A percentile compares a stretch with the other conserved stretches of the same genome.
Conservation (phyloP, 1,139 yeast species). For the Hyphopichia burtonii region DNA sequence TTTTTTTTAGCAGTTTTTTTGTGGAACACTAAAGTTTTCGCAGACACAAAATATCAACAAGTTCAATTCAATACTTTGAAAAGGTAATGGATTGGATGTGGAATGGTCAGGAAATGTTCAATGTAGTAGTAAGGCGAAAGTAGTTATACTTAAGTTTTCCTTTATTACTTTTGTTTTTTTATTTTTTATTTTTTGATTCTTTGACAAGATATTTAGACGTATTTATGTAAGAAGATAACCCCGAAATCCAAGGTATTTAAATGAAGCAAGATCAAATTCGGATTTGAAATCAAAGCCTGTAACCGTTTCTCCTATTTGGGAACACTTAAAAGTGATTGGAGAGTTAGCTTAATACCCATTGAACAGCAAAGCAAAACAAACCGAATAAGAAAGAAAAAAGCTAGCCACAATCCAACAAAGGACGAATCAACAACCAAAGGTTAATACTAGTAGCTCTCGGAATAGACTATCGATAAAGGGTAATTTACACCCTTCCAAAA, state of each 20-base stretch:
- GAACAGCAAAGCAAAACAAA: not conserved
- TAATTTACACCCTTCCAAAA: not conserved
- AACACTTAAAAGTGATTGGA: too few relatives aligned
- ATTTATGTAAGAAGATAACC: too few relatives aligned
- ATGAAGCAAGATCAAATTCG: not conserved
- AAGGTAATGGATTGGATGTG: not conserved
- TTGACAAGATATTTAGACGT: too few relatives aligned
- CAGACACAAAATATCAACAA: not conserved
- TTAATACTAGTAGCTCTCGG: not conserved
- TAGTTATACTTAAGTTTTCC: too few relatives aligned
- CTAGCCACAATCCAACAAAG: not conserved
- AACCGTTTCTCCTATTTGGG: not conserved
- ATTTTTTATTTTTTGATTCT: too few relatives aligned
- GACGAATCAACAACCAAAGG: not conserved
- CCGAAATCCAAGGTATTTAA: too few relatives aligned
- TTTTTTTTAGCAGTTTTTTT: not conserved
- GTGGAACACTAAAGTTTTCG: not conserved
- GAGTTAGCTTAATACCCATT: not conserved
- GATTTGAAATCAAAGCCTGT: not conserved
- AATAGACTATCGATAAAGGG: not conserved
- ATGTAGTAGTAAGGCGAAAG: too few relatives aligned
- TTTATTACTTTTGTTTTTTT: too few relatives aligned
- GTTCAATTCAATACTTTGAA: not conserved
- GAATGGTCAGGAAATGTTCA: too few relatives aligned
- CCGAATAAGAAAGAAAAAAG: not conserved